Conservation (phyloP, 371 early-diverging fungal genomes). For the Mortierella sp. region DNA sequence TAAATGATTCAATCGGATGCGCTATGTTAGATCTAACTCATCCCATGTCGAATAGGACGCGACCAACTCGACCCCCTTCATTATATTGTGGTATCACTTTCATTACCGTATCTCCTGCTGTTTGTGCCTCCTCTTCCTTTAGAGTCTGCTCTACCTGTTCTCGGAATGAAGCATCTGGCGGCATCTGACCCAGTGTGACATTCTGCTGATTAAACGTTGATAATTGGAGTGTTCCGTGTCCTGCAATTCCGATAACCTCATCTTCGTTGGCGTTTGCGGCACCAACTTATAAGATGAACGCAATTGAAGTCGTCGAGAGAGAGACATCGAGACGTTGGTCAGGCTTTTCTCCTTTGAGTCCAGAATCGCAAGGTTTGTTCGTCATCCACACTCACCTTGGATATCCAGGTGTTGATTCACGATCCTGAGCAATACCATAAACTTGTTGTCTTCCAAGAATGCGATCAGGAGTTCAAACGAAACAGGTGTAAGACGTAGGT, state of each 20-base stretch:
- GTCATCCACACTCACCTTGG: conserved; percentile 59
- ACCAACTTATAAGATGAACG: conserved; percentile 22
- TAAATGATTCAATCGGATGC: not conserved
- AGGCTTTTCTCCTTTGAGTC: not conserved
- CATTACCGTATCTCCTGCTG: conserved; percentile 12
- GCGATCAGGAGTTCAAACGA: conserved; percentile 94
- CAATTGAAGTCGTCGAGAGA: not conserved
- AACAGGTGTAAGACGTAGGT: conserved; percentile 87
- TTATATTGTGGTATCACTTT: too few relatives aligned
- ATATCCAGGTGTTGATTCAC: conserved; percentile 96
- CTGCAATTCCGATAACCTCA: conserved; percentile 81
- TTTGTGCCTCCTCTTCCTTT: conserved; percentile 52
- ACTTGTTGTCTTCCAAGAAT: conserved; percentile 93
- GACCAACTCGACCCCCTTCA: too few relatives aligned
- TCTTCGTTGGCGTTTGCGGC: conserved; percentile 57
- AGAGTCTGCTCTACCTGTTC: conserved; percentile 59
- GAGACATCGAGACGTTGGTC: not conserved
- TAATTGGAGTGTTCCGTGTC: conserved; percentile 80
- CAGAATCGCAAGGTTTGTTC: not conserved
- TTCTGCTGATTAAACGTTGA: conserved; percentile 85
- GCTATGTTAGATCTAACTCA: too few relatives aligned
- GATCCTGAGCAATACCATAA: conserved; percentile 88
- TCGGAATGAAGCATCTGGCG: conserved; percentile 60
- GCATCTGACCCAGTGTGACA: conserved; percentile 68
- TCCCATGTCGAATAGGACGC: too few relatives aligned